phyloP scores from a whole-genome alignment of 805 yeast species.

The Dipodascopsis uninucleata region DNA sequence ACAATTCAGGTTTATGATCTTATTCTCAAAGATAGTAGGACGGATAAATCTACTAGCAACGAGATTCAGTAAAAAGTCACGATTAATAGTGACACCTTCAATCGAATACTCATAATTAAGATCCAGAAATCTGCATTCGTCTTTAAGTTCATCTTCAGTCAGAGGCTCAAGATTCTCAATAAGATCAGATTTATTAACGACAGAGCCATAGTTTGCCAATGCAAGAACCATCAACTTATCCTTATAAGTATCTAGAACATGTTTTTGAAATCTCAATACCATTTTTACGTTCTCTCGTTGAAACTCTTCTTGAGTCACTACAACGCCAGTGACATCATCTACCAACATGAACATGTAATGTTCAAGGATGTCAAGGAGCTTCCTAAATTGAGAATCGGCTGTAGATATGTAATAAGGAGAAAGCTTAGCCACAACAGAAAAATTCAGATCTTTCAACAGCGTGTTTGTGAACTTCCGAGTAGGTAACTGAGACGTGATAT shows the following conservation, averaged over 20 bases:
- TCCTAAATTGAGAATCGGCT: conserved; percentile 6
- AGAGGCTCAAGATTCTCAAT: conserved; percentile 30
- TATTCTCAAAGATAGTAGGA: conserved; percentile 5
- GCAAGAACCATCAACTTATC: conserved; percentile 31
- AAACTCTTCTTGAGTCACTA: conserved; percentile 25
- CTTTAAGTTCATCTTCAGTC: conserved; percentile 23
- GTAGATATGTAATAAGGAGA: conserved; percentile 8
- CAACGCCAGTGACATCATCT: conserved; percentile 42
- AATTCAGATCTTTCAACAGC: conserved; percentile 31
- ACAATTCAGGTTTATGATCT: not conserved
- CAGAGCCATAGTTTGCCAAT: conserved; percentile 31
- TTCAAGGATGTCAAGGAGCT: conserved; percentile 21
- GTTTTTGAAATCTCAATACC: conserved; percentile 31
- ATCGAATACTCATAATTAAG: conserved; percentile 10
- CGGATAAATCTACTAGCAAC: conserved; percentile 24
- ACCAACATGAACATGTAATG: conserved; percentile 41
- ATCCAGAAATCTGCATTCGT: conserved; percentile 16
- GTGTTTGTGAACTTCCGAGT: conserved; percentile 40
- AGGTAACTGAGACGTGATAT: conserved; percentile 42
- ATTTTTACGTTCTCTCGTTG: conserved; percentile 13
- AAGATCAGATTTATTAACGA: conserved; percentile 26
- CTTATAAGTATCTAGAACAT: conserved; percentile 28
- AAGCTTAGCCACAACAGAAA: conserved; percentile 26
- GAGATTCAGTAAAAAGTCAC: conserved; percentile 22
- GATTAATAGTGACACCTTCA: conserved; percentile 4